Conservation (phyloP, 371 early-diverging fungal genomes). For the Mortierella sp. region DNA sequence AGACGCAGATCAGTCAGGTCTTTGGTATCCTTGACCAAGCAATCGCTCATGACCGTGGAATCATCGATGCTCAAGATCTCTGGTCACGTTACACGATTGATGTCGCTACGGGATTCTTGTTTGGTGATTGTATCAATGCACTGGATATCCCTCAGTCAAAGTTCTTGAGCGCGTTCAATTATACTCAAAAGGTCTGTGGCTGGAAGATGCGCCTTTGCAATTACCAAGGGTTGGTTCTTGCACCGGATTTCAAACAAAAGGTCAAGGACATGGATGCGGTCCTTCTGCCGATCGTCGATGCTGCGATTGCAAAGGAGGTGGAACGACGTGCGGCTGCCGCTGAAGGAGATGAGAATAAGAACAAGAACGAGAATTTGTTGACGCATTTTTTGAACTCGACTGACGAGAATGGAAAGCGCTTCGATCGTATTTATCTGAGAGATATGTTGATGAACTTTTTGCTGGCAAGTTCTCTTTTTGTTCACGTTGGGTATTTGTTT, state of each 20-base stretch:
- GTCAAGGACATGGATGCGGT: slow-evolving; percentile 50
- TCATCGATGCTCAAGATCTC: slow-evolving; percentile 18
- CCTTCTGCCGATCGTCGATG: slow-evolving; percentile 45
- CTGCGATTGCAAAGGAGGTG: slow-evolving; percentile 40
- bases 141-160: slow-evolving; percentile 1
- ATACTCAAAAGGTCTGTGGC: slow-evolving; percentile 47
- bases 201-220: slow-evolving; percentile 54
- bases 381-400: slow-evolving; percentile 47
- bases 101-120: slow-evolving; percentile 19
- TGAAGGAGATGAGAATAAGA: slow-evolving; percentile 23
- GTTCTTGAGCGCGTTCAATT: slow-evolving; percentile 49
- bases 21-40: slow-evolving; percentile 19
- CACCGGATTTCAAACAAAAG: slow-evolving; percentile 34
- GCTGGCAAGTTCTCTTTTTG: neutral
- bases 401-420: slow-evolving; percentile 51
- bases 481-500: too few species aligned
- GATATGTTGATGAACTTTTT: slow-evolving; percentile 58
- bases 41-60: neutral
- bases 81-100: slow-evolving; percentile 32
- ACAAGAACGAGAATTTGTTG: slow-evolving; percentile 39
- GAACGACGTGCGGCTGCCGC: slow-evolving; percentile 9
- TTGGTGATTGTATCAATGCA: slow-evolving; percentile 24
- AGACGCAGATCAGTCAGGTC: slow-evolving; percentile 27
- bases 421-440: slow-evolving; percentile 49
- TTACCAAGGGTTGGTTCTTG: slow-evolving; percentile 32